Base-by-base conservation (phyloP, 225 moss, liverwort and hornwort genomes). In the Thuidium tamariscinum region DNA sequence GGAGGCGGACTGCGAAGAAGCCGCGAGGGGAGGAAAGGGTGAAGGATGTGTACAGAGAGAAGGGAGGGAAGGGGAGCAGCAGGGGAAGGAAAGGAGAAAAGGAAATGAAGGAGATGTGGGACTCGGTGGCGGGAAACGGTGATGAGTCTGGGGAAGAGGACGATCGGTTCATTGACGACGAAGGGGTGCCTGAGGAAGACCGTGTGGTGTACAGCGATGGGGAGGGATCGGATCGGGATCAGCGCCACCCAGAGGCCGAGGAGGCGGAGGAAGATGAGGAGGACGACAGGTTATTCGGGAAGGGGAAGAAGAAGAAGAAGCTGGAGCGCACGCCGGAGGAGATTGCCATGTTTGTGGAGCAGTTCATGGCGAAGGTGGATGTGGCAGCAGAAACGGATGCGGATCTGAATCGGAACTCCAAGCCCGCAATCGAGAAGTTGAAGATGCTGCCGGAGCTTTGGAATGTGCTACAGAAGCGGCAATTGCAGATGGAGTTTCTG, bases 311-410 rank as follows among this genome's bases (percentile, higher is more conserved):
- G 84, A 95, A 92, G 69, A 93, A 91, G 83, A 90, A 91, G 85
- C 84, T 83, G 84, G 96, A 95, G 91, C 91, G 94, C 52, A 93
- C 96, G 62, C 91, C 96, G 21, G 98, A 99, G 91, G 98, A 99
- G 87, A 97, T 96, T 44, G 98, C 97, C 52, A 99, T 99, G 97
- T 95, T 94, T 75, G 96, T 97, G 55, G 98, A 99, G 91, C 97
- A 97, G 87, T 99, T 99, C 68, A 99, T 99, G 97, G 98, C 98
- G 77, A 96, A 96, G 85, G 88, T 98, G 88, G 98, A 98, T 87
- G 97, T 98, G n/a, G 97, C 98, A 56, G 98, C 98, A 2, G 98
- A 98, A 91, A 90, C 93, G 9, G 98, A 98, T 68, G 96, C 98
- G 10, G 95, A 95, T 71, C 89, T 96, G 11, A 98, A 98, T 72